Evolutionary conservation across 495 filamentous ascomycete genomes (phyloP).

Genomic region (Aspergillus bridgeri): DNA sequence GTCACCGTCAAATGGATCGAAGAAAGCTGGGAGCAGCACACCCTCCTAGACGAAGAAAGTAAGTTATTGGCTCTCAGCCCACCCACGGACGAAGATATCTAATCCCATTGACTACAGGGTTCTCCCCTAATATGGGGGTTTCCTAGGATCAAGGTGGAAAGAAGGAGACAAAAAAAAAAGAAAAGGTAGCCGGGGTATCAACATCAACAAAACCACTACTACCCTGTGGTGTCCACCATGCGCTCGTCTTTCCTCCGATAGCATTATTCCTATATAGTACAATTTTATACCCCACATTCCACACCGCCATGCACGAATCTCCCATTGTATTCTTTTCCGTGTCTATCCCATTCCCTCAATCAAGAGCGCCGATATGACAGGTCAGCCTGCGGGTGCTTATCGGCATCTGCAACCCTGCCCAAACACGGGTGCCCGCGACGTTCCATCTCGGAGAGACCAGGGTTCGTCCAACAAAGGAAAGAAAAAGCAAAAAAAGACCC

Average conservation of each 20-base stretch:
- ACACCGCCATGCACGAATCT: too few relatives aligned
- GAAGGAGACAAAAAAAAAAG: not conserved
- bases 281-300: not conserved
- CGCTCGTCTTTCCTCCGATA: not conserved
- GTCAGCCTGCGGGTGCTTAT: not conserved
- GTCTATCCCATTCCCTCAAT: not conserved
- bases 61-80: not conserved
- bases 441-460: not conserved
- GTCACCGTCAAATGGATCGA: slow-evolving; percentile 71
- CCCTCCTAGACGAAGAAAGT: slow-evolving; percentile 77
- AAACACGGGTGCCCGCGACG: not conserved
- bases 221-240: not conserved
- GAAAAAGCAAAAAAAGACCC: too few relatives aligned
- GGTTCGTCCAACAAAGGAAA: too few relatives aligned
- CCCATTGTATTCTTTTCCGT: too few relatives aligned
- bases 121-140: not conserved
- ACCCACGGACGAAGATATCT: not conserved
- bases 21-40: slow-evolving; percentile 74
- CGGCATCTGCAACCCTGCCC: slow-evolving; percentile 2
- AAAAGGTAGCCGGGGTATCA: not conserved
- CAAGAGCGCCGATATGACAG: not conserved
- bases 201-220: not conserved
- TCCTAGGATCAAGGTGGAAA: not conserved
- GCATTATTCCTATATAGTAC: not conserved
- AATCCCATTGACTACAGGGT: slow-evolving; percentile 3